Evolutionary conservation across 495 filamentous ascomycete species (phyloP).

Genomic region (Xylaria sp.): DNA sequence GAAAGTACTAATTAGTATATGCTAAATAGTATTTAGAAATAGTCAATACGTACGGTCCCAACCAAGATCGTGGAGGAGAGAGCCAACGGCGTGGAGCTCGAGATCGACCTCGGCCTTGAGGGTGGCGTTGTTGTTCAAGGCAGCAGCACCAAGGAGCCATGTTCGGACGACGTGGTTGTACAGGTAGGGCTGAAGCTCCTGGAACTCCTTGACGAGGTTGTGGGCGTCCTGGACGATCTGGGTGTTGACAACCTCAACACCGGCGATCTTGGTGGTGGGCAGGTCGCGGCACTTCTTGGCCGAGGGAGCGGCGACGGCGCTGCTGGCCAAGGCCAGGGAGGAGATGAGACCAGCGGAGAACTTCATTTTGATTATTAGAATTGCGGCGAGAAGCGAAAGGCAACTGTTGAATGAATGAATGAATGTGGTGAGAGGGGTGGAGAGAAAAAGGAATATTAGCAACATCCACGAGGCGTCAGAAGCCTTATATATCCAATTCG

Average conservation of each 20-base stretch:
- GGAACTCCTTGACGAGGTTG: conserved; percentile 43
- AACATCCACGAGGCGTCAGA: background rate
- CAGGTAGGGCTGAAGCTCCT: conserved; percentile 24
- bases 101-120: conserved; percentile 35
- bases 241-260: conserved; percentile 49
- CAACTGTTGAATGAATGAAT: conserved; percentile 7
- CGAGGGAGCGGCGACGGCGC: conserved; percentile 18
- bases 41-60: conserved; percentile 33
- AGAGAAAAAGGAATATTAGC: background rate
- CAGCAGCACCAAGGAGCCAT: conserved; percentile 46
- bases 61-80: conserved; percentile 50
- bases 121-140: conserved; percentile 36
- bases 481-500: conserved; percentile 22
- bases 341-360: conserved; percentile 23
- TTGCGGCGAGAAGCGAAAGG: conserved; percentile 5
- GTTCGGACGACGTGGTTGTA: conserved; percentile 52
- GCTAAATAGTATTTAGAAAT: background rate
- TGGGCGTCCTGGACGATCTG: conserved; percentile 47
- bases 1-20: background rate
- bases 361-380: conserved; percentile 25
- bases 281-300: conserved; percentile 19
- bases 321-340: conserved; percentile 25
- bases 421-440: conserved; percentile 22
- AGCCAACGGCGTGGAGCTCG: conserved; percentile 45
- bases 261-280: conserved; percentile 31